These are phyloP conservation scores for Cyphellophora europaea DNA, from an alignment of 2,329 filamentous ascomycete species.

Conservation along the genomic window DNA sequence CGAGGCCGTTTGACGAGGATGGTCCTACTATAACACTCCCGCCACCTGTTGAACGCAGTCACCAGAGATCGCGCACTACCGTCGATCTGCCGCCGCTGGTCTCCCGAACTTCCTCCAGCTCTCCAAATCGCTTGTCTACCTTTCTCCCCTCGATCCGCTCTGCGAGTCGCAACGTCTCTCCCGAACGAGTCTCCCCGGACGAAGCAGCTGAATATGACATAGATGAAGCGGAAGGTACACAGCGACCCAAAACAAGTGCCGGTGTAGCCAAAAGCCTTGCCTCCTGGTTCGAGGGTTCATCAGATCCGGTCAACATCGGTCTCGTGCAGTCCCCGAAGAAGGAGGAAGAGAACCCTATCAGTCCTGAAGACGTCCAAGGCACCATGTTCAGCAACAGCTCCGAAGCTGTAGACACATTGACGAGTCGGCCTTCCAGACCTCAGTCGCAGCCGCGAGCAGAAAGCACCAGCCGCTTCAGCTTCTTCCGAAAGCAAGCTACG, in stretches of 20 bases:
- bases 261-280: constrained; percentile 23
- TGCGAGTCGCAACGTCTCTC: constrained; percentile 15
- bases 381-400: constrained; percentile 11
- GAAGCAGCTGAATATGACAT: constrained; percentile 8
- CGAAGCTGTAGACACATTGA: constrained; percentile 10
- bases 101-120: constrained; percentile 9
- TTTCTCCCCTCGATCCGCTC: constrained; percentile 16
- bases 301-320: constrained; percentile 38
- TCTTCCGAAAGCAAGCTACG: constrained; percentile 30
- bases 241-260: constrained; percentile 4
- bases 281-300: constrained; percentile 45
- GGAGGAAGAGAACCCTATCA: constrained; percentile 16
- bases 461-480: constrained; percentile 30
- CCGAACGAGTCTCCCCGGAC: constrained; percentile 8
- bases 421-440: constrained; percentile 10
- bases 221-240: constrained; percentile 4
- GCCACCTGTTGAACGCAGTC: constrained; percentile 13
- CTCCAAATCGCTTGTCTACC: constrained; percentile 16
- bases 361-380: constrained; percentile 11
- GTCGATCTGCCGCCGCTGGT: constrained; percentile 15
- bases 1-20: constrained; percentile 3
- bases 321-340: constrained; percentile 24
- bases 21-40: constrained; percentile 9
- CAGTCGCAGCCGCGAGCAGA: constrained; percentile 19
- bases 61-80: constrained; percentile 14